Percentiles rank a stretch among this genome's conserved stretches.
Conservation (phyloP, 169 alveolate genomes). For the Eimeria maxima region DNA sequence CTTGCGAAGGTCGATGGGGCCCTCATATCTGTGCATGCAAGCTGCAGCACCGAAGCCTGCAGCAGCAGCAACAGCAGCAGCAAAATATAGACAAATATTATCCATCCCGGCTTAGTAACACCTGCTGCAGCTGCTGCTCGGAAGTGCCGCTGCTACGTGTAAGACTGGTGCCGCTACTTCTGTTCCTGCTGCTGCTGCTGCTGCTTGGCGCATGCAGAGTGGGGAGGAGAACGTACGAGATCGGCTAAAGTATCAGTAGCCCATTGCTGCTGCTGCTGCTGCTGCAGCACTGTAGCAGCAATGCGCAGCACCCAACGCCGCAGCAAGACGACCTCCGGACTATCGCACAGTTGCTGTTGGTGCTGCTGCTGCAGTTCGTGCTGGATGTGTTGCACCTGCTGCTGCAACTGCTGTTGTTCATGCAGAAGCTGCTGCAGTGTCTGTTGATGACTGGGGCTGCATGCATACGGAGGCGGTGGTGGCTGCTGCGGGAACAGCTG, state of each 20-base stretch:
- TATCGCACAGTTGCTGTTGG: conserved; percentile 25
- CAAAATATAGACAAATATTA: background rate
- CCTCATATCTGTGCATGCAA: conserved; percentile 29
- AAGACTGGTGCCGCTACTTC: too few species aligned
- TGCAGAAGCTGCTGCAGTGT: conserved; percentile 67
- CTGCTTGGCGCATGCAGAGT: conserved; percentile 1
- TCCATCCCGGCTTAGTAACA: background rate
- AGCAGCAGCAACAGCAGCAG: conserved; percentile 26
- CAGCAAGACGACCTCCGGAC: conserved; percentile 45
- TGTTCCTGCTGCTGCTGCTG: conserved; percentile 29
- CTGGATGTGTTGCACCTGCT: conserved; percentile 27
- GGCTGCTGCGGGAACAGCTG: conserved; percentile 68
- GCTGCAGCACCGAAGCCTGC: conserved; percentile 28
- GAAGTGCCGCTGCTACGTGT: too few species aligned
- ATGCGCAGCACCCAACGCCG: conserved; percentile 65
- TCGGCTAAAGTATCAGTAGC: background rate
- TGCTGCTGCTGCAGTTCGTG: conserved; percentile 46
- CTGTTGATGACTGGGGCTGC: conserved; percentile 53
- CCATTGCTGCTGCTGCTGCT: conserved; percentile 64
- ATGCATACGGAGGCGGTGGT: conserved; percentile 55
- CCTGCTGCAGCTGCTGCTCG: background rate
- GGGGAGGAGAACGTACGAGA: background rate
- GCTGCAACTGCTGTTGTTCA: conserved; percentile 58
- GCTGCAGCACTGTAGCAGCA: conserved; percentile 70
- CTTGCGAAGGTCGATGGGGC: conserved; percentile 20